Conservation (phyloP, 1,284 basidiomycete species). For the Fomitopsis schrenkii region DNA sequence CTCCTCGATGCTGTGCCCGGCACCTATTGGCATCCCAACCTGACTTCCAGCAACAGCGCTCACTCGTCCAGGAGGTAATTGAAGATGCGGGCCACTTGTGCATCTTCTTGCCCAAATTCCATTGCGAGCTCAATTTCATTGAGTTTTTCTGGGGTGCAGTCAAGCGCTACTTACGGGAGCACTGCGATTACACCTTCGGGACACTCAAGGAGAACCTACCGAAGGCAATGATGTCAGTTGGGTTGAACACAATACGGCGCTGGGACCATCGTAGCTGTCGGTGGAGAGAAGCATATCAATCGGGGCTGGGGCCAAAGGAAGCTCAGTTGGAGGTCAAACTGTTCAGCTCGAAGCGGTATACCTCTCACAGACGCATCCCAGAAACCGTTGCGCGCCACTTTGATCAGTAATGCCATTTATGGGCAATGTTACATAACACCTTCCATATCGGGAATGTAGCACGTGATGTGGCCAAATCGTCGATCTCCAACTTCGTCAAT, state of each 20-base stretch:
- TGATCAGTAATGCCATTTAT: neutral
- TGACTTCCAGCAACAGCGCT: conserved; percentile 5
- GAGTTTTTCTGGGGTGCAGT: conserved; percentile 3
- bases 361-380: neutral
- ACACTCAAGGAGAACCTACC: conserved; percentile 19
- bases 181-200: conserved; percentile 22
- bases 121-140: conserved; percentile 3
- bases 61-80: conserved; percentile 28
- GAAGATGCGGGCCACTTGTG: conserved; percentile 6
- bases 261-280: conserved; percentile 2
- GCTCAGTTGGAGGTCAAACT: neutral
- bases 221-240: conserved; percentile 17
- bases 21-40: conserved; percentile 7
- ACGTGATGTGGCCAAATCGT: neutral
- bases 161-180: conserved; percentile 14
- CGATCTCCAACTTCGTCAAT: neutral
- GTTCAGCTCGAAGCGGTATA: neutral
- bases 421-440: neutral
- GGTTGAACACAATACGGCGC: neutral
- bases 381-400: neutral
- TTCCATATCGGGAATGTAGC: neutral
- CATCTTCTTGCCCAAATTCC: conserved; percentile 6
- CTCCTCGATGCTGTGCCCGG: conserved; percentile 7
- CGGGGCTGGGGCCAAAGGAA: neutral
- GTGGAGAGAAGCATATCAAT: neutral